Percentiles rank a stretch among this genome's conserved stretches.
phyloP scores from a whole-genome alignment of 345 rosid genomes.

The Noccaea bulbosa region DNA sequence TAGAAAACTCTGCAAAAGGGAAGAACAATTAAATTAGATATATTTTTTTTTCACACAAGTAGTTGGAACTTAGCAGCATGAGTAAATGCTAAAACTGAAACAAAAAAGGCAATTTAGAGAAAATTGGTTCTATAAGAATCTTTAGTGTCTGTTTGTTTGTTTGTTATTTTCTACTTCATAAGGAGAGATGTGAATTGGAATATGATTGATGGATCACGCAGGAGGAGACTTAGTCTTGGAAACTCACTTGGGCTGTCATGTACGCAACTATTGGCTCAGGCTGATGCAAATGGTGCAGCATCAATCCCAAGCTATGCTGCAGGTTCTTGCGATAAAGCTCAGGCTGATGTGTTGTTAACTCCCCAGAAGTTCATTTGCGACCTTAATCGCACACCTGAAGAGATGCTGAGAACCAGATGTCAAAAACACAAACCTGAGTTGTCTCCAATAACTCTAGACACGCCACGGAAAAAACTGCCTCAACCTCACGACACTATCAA shows the following conservation, averaged over 20 bases:
- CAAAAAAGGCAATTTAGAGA: neutral
- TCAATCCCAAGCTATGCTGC: neutral
- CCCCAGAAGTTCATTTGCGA: conserved; percentile 19
- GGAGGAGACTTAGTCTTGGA: conserved; percentile 20
- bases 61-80: neutral
- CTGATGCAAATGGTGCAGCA: conserved; percentile 14
- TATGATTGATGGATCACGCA: conserved; percentile 13
- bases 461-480: neutral
- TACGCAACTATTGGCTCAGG: conserved; percentile 29
- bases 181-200: conserved; percentile 2
- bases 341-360: conserved; percentile 12
- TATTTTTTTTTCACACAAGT: neutral
- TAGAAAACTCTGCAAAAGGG: neutral
- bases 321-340: neutral
- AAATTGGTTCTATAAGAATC: neutral
- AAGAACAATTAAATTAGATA: neutral
- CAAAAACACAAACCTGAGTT: neutral
- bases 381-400: conserved; percentile 33
- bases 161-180: conserved; percentile 10
- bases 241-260: conserved; percentile 19
- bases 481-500: neutral
- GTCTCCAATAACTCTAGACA: conserved; percentile 12
- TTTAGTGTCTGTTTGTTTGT: neutral
- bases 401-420: neutral
- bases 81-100: conserved; percentile 15